A percentile compares a stretch with the other conserved stretches of the same genome.
phyloP scores from a whole-genome alignment of 1,139 yeast genomes.

The Hanseniaspora sp. region DNA sequence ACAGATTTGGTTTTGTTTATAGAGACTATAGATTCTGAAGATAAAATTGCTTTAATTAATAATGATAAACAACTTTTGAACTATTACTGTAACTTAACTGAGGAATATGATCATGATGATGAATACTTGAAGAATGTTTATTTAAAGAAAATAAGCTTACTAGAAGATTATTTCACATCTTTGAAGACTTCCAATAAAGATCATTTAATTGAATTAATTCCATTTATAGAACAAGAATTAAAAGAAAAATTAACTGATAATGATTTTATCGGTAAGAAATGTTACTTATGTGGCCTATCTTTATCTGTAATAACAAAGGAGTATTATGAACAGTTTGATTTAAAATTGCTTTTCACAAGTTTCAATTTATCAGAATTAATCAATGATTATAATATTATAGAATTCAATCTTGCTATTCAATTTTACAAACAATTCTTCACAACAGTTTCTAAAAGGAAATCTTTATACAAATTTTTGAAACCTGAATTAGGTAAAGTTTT shows the following conservation, averaged over 20 bases:
- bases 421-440: slow-evolving; percentile 9
- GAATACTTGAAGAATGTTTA: slow-evolving; percentile 4
- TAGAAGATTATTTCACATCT: slow-evolving; percentile 1
- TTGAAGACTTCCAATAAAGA: neutral
- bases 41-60: neutral
- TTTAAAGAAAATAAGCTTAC: neutral
- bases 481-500: neutral
- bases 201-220: neutral
- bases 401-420: slow-evolving; percentile 10
- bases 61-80: neutral
- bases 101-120: slow-evolving; percentile 3
- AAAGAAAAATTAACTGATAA: neutral
- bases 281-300: slow-evolving; percentile 2
- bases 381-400: slow-evolving; percentile 5
- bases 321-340: slow-evolving; percentile 1
- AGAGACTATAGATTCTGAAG: neutral
- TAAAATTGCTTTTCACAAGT: neutral
- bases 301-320: slow-evolving; percentile 11
- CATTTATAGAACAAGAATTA: slow-evolving; percentile 1
- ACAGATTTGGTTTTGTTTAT: slow-evolving; percentile 3
- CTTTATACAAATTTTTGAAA: slow-evolving; percentile 9
- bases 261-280: slow-evolving; percentile 13
- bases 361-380: neutral
- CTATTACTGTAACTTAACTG: slow-evolving; percentile 1
- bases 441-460: slow-evolving; percentile 6